phyloP scores from a whole-genome alignment of 805 yeast genomes.

The Dipodascopsis uninucleata region DNA sequence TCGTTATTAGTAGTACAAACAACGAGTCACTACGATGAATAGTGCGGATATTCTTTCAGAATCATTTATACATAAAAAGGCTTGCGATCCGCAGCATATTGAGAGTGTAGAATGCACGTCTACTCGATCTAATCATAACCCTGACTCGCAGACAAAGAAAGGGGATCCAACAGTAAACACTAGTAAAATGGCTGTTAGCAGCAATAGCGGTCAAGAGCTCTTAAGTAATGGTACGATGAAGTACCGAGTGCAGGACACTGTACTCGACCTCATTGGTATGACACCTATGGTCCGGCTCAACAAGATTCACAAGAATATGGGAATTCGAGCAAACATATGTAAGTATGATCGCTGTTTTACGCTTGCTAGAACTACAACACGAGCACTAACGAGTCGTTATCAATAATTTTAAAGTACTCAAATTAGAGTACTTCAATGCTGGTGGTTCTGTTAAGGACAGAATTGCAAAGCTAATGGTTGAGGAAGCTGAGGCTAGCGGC shows the following conservation, averaged over 20 bases:
- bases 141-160: no score
- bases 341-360: constrained; percentile 7
- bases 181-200: no score
- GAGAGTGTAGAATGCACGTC: no score
- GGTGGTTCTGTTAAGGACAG: constrained; percentile 91
- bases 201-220: no score
- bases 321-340: constrained; percentile 57
- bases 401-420: constrained; percentile 52
- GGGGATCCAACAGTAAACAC: no score
- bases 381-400: neutral
- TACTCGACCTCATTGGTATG: constrained; percentile 76
- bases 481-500: constrained; percentile 76
- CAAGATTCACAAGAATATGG: constrained; percentile 70
- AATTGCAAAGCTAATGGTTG: constrained; percentile 81
- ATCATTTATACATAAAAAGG: no score
- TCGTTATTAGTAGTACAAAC: no score
- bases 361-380: neutral
- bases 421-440: constrained; percentile 78
- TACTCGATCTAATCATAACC: no score
- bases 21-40: no score
- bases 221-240: no score
- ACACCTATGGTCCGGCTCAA: constrained; percentile 75
- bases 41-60: no score
- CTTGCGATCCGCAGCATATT: no score
- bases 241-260: constrained; percentile 50